Evolutionary conservation across 2,329 filamentous ascomycete species (phyloP), one percentile per base, ranked within the genome.

Genomic region (Colletotrichum sp.): DNA sequence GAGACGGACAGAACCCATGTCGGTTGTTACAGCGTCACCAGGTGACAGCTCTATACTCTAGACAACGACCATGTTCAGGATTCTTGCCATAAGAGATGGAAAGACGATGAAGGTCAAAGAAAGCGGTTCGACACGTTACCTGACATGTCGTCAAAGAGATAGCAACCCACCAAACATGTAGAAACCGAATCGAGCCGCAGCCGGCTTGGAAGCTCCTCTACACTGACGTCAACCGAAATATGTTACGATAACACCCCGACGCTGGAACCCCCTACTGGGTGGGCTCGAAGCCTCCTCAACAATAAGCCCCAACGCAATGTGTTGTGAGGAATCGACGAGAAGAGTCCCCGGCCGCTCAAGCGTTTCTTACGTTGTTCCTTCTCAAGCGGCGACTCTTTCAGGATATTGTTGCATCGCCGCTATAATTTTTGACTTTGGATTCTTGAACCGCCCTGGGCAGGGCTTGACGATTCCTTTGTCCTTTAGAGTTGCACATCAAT

Each of bases 381-480:
- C 18, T 49, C 9, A 13, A 12, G 18, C 1, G 39, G 18, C 18
- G 18, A 6, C 18, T 49, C 9, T 10, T 0, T 12, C 18, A 49
- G 2, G 18, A n/a, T 4, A 12, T 7, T 6, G 18, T 9, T 4
- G 5, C 10, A 44, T 6, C 16, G 18, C 18, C 1, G 8, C 36
- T n/a, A 18, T 10, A 10, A 5, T 44, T 44, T 1, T 44, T n/a
- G 18, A n/a, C 5, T 8, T 44, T 44, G 8, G 9, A n/a, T n/a
- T 6, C 3, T 49, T 9, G 4, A 39, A 18, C 16, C 18, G 18
- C 3, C 9, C n/a, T 10, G 18, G 44, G 10, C 18, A n/a, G 18
- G 18, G 1, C 18, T n/a, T 0, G 10, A 2, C 18, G 9, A 49
- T 2, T 12, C 1, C n/a, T 7, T 49, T 21, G 0, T 1, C 6